Evolutionary conservation across 805 yeast genomes (phyloP), one percentile per base, ranked within the genome.

Genomic region (Yarrowia bubula): DNA sequence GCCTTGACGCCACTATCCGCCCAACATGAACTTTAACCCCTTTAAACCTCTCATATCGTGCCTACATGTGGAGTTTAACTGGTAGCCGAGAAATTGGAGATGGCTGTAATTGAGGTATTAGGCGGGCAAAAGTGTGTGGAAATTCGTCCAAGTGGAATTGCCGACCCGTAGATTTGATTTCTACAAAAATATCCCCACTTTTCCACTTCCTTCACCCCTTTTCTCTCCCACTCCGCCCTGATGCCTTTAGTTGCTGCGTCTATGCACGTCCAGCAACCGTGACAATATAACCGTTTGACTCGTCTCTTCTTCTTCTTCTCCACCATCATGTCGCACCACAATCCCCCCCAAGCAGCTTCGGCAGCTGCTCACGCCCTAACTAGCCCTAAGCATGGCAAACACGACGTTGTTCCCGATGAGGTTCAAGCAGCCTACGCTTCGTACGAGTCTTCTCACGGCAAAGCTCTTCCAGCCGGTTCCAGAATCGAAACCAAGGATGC

Each of bases 401-500:
- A 55, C 47, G 47, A 55, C 15, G 61, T 17, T 6, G 47, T 41
- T 8, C 61, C 61, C 17, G 61, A 55, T 2, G 61, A 55, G 39
- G 61, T 55, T 15, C 46, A 55, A 31, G 61, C 61, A 6, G 61
- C 61, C 13, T 55, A 55, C 61, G 37, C 61, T 28, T 35, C 43
- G 28, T 55, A 55, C 38, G 61, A 55, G 47, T 39, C 47, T 15
- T 55, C 61, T 3, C 61, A 55, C 38, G 61, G 61, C 38, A 55
- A 55, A 38, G 61, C 61, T 10, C 61, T 55, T 3, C 61, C 61
- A 7, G 61, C 47, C 3, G 61, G 61, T 11, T 15, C 31, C 14
- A 31, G 61, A 10, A 55, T 55, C 37, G 61, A 55, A 31, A 55
- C 61, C 46, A 22, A 31, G 31, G 61, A 55, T 14, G 61, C 61